Percentiles rank a stretch among this genome's conserved stretches.
These are phyloP conservation scores for Bonia amplexicaulis DNA, from an alignment of 176 grass and related monocot species.

Conservation along the genomic window DNA sequence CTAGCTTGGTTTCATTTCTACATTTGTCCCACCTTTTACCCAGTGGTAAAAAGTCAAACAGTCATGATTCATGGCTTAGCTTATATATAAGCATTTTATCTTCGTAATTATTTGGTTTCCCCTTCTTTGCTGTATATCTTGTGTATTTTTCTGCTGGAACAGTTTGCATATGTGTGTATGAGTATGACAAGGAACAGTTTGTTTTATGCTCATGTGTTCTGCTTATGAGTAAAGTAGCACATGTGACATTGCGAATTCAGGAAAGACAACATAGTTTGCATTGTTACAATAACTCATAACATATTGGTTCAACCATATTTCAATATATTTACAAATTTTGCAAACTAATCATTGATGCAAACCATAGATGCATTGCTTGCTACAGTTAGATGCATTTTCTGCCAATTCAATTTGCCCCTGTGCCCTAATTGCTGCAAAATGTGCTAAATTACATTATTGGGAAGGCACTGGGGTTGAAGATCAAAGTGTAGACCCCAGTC, in stretches of 20 bases:
- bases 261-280: not conserved
- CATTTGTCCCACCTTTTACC: not conserved
- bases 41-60: not conserved
- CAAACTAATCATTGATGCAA: not conserved
- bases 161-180: not conserved
- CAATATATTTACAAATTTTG: not conserved
- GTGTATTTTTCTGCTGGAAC: not conserved
- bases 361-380: not conserved
- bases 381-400: not conserved
- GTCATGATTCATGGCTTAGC: not conserved
- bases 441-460: not conserved
- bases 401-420: not conserved
- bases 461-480: not conserved
- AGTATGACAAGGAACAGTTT: not conserved
- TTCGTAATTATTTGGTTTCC: not conserved
- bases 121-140: not conserved
- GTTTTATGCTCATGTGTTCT: not conserved
- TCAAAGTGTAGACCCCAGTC: not conserved
- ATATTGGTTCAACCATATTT: not conserved
- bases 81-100: not conserved
- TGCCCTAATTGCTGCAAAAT: not conserved
- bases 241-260: not conserved
- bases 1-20: slow-evolving; percentile 6
- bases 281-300: not conserved
- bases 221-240: not conserved